These are phyloP conservation scores for Backusella psychrophila DNA, from an alignment of 192 early-diverging fungal species.

Conservation along the genomic window DNA sequence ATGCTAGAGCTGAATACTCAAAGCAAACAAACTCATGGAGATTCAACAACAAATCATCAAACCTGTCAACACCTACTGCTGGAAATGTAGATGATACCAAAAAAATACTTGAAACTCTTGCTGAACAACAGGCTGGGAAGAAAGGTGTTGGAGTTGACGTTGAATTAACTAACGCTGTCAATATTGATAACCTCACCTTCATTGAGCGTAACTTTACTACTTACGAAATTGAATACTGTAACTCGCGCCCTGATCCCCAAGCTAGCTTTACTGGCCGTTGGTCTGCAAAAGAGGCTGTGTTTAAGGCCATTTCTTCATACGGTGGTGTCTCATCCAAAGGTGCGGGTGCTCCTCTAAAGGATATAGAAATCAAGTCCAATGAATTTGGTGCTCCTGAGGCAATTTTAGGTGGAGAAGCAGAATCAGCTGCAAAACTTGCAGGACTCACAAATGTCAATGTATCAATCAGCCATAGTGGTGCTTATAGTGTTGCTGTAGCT, in stretches of 20 bases:
- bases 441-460: slow-evolving; percentile 79
- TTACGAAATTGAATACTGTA: slow-evolving; percentile 78
- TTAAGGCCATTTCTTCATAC: slow-evolving; percentile 88
- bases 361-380: slow-evolving; percentile 82
- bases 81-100: slow-evolving; percentile 55
- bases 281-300: slow-evolving; percentile 95
- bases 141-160: slow-evolving; percentile 85
- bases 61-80: slow-evolving; percentile 25
- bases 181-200: slow-evolving; percentile 81
- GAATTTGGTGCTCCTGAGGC: slow-evolving; percentile 77
- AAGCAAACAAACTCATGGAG: slow-evolving; percentile 64
- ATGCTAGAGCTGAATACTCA: slow-evolving; percentile 80
- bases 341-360: slow-evolving; percentile 80
- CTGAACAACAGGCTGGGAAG: slow-evolving; percentile 38
- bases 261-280: slow-evolving; percentile 90
- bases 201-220: slow-evolving; percentile 89
- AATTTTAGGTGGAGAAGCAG: slow-evolving; percentile 77
- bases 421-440: slow-evolving; percentile 63
- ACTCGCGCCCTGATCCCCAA: slow-evolving; percentile 62
- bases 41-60: slow-evolving; percentile 52
- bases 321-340: slow-evolving; percentile 72
- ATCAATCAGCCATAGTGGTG: slow-evolving; percentile 89
- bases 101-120: slow-evolving; percentile 46
- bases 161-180: slow-evolving; percentile 81
- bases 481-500: slow-evolving; percentile 88